Base-by-base conservation (phyloP, 75 land plant genomes). In the Cupressus sempervirens region DNA sequence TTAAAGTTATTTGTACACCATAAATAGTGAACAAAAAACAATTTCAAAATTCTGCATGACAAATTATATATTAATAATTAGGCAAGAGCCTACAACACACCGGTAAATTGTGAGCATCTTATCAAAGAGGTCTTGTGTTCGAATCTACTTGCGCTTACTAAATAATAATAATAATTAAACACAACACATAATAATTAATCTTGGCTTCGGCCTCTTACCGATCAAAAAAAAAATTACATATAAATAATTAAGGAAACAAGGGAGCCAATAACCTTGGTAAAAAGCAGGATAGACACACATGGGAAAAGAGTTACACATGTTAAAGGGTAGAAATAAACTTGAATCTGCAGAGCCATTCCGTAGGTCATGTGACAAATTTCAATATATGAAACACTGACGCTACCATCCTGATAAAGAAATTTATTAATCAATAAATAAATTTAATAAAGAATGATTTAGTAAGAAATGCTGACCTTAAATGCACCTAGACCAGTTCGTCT, bases 401-500 rank as follows among this genome's bases (percentile, higher is more conserved):
- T 77, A 45, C 32, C 12, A n/a, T 79, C 41, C 79, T 36, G 29
- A 79, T 3, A 10, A 40, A 76, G 10, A n/a, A 79, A 79, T 41
- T 79, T 41, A 72, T 32, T n/a, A 11, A 16, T 79, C 50, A 79
- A 45, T 26, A 79, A 43, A 41, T 11, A 43, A 26, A 79, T 2
- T 45, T 45, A 79, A 2, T 11, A 43, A n/a, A 29, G 30, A n/a
- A 0, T 9, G 20, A 41, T 77, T 13, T 46, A 40, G 8, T 77
- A 10, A 4, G 81, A 45, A 52, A 48, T 30, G 36, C 88, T 84
- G 82, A 96, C 99, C 97, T 98, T 98, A 84, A 98, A 98, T 43
- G 99, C 91, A 73, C 95, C 98, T 36, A 98, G 91, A 83, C 97
- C 98, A 75, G 91, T 92, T 81, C 99, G 89, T 84, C 92, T 92